Evolutionary conservation across 2,329 filamentous ascomycete species (phyloP).

Genomic region (Microdochium paspali): DNA sequence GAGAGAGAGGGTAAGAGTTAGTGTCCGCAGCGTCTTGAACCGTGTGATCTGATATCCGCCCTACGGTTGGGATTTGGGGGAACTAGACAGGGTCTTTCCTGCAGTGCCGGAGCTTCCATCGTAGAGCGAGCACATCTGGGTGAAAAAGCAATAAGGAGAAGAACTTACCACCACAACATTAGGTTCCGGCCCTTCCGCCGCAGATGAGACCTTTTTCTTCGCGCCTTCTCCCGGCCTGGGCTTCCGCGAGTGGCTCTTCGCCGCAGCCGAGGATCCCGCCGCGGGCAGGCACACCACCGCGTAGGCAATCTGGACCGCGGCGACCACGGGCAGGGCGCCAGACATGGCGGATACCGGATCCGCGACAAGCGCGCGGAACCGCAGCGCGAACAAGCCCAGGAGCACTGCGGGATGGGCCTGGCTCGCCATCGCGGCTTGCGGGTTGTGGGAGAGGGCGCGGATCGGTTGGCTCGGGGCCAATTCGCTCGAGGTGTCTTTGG

Average conservation of each 20-base stretch:
- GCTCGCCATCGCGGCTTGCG: conserved; percentile 40
- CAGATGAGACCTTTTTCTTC: conserved; percentile 35
- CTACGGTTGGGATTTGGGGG: too few species aligned
- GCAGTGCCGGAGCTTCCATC: too few species aligned
- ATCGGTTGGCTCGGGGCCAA: conserved; percentile 24
- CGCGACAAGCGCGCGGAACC: conserved; percentile 58
- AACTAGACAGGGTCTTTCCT: too few species aligned
- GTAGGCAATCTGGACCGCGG: conserved; percentile 54
- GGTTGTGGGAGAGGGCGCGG: conserved; percentile 24
- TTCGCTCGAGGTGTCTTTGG: conserved; percentile 12
- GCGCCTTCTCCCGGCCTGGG: conserved; percentile 39
- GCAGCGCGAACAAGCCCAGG: conserved; percentile 50
- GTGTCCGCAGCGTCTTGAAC: too few species aligned
- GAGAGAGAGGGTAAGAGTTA: conserved; percentile 24
- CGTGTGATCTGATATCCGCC: too few species aligned
- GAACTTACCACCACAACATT: conserved; percentile 36
- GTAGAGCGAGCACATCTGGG: too few species aligned
- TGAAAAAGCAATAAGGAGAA: conserved; percentile 1
- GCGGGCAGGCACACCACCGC: conserved; percentile 54
- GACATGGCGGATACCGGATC: conserved; percentile 59
- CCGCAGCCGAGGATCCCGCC: conserved; percentile 36
- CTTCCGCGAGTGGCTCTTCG: conserved; percentile 34
- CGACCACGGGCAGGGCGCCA: conserved; percentile 51
- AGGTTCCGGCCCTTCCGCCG: conserved; percentile 27
- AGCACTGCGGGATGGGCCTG: conserved; percentile 61